Percentiles rank a stretch among this genome's conserved stretches.
phyloP scores from a whole-genome alignment of 345 rosid genomes.

The Raphanus sativus region DNA sequence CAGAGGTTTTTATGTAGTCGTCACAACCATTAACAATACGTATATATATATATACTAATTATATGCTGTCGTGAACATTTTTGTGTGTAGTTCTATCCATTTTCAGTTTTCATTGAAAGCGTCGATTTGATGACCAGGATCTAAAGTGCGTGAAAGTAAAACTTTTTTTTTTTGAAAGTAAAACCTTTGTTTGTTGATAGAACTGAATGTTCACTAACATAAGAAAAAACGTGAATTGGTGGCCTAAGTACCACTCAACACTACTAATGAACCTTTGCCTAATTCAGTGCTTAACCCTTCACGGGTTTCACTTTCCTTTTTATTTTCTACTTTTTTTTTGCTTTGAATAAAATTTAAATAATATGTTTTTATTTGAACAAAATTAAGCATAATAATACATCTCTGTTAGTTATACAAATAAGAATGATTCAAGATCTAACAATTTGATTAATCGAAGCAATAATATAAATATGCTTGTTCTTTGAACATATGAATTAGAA shows the following conservation, averaged over 20 bases:
- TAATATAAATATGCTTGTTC: constrained; percentile 19
- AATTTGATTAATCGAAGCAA: constrained; percentile 11
- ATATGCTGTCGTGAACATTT: constrained; percentile 37
- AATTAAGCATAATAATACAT: neutral
- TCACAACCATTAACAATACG: constrained; percentile 23
- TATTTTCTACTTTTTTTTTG: constrained; percentile 14
- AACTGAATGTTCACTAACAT: constrained; percentile 35
- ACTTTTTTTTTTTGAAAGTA: constrained; percentile 36
- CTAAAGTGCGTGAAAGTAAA: constrained; percentile 40
- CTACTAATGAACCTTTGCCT: constrained; percentile 43
- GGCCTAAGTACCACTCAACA: constrained; percentile 44
- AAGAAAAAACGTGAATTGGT: constrained; percentile 33
- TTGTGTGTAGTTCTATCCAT: constrained; percentile 26
- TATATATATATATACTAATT: constrained; percentile 9
- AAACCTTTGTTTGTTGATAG: constrained; percentile 37
- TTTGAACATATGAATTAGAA: constrained; percentile 30
- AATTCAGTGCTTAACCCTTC: constrained; percentile 43
- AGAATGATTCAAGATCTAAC: constrained; percentile 31
- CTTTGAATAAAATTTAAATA: constrained; percentile 6
- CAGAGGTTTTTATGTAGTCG: constrained; percentile 6
- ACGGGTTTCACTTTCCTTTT: constrained; percentile 45
- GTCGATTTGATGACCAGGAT: constrained; percentile 31
- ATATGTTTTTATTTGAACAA: neutral
- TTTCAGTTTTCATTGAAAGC: constrained; percentile 26
- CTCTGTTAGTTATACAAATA: constrained; percentile 11